Conservation (phyloP, 1,284 basidiomycete genomes). For the Ustilago bromivora region DNA sequence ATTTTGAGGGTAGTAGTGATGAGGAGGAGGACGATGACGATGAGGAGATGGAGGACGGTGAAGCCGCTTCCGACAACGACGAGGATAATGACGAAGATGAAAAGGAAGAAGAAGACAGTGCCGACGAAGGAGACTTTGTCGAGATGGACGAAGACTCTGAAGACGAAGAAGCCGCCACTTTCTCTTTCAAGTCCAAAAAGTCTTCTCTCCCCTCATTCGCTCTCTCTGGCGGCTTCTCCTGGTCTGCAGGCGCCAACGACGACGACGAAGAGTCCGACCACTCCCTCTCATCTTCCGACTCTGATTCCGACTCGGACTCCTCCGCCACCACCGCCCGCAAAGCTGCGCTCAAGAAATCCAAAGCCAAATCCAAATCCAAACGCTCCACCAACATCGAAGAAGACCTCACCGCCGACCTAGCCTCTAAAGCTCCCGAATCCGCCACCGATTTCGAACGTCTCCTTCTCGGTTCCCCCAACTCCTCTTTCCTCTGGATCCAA, state of each 20-base stretch:
- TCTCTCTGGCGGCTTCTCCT: conserved; percentile 73
- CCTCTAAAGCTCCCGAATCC: conserved; percentile 78
- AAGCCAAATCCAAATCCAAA: conserved; percentile 34
- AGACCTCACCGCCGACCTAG: conserved; percentile 64
- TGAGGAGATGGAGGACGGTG: conserved; percentile 49
- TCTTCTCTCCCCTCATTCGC: conserved; percentile 67
- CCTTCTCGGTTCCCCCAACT: conserved; percentile 94
- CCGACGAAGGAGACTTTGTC: conserved; percentile 39
- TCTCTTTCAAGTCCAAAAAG: conserved; percentile 24
- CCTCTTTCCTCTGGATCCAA: conserved; percentile 97
- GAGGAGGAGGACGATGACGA: conserved; percentile 71
- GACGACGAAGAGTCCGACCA: conserved; percentile 24
- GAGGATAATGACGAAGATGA: conserved; percentile 51
- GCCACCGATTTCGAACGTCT: conserved; percentile 93
- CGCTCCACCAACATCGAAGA: conserved; percentile 46
- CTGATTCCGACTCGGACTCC: conserved; percentile 73
- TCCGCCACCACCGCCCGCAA: conserved; percentile 66
- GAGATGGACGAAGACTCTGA: conserved; percentile 63
- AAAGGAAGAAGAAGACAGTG: conserved; percentile 45
- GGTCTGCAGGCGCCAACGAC: conserved; percentile 71
- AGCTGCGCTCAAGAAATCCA: conserved; percentile 24
- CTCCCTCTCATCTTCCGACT: conserved; percentile 26
- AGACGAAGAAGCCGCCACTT: conserved; percentile 37
- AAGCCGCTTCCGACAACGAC: conserved; percentile 55
- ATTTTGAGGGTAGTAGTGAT: conserved; percentile 66